Base-by-base conservation (phyloP, 345 rosid genomes). In the Citrus cavaleriei region DNA sequence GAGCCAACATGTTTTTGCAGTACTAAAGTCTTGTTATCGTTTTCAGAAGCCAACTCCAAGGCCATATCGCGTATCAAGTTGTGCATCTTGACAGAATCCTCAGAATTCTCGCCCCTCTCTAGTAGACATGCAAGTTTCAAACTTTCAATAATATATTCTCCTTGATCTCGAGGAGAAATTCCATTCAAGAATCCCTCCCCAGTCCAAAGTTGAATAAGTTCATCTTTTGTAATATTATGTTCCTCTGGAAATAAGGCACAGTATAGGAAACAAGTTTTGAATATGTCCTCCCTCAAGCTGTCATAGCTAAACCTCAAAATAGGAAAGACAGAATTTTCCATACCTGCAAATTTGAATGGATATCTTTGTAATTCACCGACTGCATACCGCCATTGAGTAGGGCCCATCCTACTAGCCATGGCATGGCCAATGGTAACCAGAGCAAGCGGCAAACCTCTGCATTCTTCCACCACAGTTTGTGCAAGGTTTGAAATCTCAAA, bases 61-160 rank as follows among this genome's bases (percentile, higher is more conserved):
- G 87, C 82, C 86, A 83, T 81, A 46, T 78, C 80, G 0, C 73
- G 82, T 28, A 86, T 14, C 3, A 83, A 27, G 2, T 78, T 82
- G 7, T 84, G 87, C 85, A 84, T 82, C 35, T 67, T 78, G 1
- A 78, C 42, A 68, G 21, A 1, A 1, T 18, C 10, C 7, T 54
- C 66, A 9, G 34, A 42, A 1, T 70, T 16, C 12, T 46, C 76
- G 67, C 40, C 57, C 30, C 3, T 65, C 37, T 84, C 84, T 5
- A 87, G 30, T 6, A 84, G 57, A 71, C 78, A 68, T 2, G 87
- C 76, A n/a, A 13, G 65, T 68, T 70, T 79, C 46, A 84, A 57
- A 10, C n/a, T 70, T 6, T 37, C 76, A 37, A 82, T 30, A 1
- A 77, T 14, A 25, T 4, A 10, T 37, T 30, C 70, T 21, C 83